Evolutionary conservation across 495 filamentous ascomycete species (phyloP), one percentile per base, ranked within the genome.

Genomic region (Viridothelium virens): DNA sequence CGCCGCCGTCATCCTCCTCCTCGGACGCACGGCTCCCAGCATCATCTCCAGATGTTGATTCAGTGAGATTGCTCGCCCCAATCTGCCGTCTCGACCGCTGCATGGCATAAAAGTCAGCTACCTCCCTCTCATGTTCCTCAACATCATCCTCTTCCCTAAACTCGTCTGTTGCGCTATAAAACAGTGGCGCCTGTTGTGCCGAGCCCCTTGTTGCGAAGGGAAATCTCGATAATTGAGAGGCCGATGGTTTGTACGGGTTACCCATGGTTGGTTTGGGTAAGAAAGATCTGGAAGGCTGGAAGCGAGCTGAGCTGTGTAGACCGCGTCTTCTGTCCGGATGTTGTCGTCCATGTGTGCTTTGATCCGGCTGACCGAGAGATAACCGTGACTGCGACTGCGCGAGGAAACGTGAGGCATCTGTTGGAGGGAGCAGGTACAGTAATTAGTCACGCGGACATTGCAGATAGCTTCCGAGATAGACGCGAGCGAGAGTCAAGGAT

Each of bases 371-470:
- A 63, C 80, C 77, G 75, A 88, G 80, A 78, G 85, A 88, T 66
- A 91, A 78, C 63, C 91, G 87, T 41, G 94, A 96, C 79, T 97
- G 92, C 64, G 94, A 97, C 84, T 98, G 94, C 62, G 94, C 92
- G 68, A 98, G 87, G 75, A 98, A 98, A 63, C 88, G 89, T 64
- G 95, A 97, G 70, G 94, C 94, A 89, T 98, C 94, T 98, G 62
- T 41, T 36, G 66, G 63, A 50, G 34, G 67, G 50, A 62, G 69
- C 59, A 38, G 63, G 70, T 70, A 2, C 3, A 62, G 46, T 46
- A 41, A 33, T 53, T 50, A 74, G 73, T 77, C 77, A 75, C 74
- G 69, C 69, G 70, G 25, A 38, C 25, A 11, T 63, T 34, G 46
- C 61, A 63, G 64, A 25, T 25, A 25, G 25, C 25, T 25, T 1